Evolutionary conservation across 2,329 filamentous ascomycete species (phyloP).

Genomic region (Helotiales sp.): DNA sequence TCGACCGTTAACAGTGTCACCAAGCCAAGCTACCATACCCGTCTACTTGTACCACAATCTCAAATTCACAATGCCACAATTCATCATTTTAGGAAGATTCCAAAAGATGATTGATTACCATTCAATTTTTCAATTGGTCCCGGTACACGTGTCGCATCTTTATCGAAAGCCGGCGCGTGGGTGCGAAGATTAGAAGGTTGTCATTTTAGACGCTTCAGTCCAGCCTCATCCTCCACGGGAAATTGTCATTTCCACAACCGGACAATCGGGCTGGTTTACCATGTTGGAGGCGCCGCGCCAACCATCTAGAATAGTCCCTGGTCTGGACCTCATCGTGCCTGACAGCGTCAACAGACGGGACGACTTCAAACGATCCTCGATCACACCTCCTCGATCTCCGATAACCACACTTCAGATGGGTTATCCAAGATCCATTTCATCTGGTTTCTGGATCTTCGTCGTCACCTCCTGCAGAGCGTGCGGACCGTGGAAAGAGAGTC

Average conservation of each 20-base stretch:
- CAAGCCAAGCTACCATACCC: not conserved
- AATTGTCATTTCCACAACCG: conserved; percentile 5
- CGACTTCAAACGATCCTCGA: not conserved
- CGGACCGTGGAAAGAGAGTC: not conserved
- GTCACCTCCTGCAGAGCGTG: not conserved
- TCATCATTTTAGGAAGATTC: not conserved
- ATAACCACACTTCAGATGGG: not conserved
- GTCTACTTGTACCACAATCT: not conserved
- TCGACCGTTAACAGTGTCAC: too few relatives aligned
- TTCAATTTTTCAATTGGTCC: not conserved
- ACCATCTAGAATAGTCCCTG: not conserved
- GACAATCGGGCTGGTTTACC: conserved; percentile 1
- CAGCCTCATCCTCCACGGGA: conserved; percentile 1
- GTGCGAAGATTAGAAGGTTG: not conserved
- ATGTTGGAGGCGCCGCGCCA: conserved; percentile 1
- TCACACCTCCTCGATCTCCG: not conserved
- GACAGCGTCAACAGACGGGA: not conserved
- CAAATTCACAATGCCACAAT: conserved; percentile 3
- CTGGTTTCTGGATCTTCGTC: conserved; percentile 4
- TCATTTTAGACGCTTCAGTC: not conserved
- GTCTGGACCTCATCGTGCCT: not conserved
- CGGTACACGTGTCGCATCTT: not conserved
- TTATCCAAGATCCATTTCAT: conserved; percentile 4
- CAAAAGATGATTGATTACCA: not conserved
- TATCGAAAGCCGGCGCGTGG: not conserved